phyloP scores from a whole-genome alignment of 768 basidiomycete genomes.

The Hortiboletus campestris region DNA sequence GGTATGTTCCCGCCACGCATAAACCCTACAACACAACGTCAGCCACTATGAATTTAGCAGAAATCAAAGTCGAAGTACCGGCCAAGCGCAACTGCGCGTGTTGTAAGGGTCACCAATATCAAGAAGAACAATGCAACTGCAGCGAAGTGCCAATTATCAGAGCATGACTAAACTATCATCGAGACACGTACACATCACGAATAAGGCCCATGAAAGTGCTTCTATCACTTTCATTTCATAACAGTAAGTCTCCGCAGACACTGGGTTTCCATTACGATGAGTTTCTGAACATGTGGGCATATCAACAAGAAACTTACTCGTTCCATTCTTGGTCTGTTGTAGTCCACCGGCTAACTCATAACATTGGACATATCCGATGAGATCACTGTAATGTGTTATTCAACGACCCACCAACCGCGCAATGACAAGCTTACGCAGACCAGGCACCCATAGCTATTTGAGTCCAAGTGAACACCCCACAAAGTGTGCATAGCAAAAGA shows the following conservation, averaged over 20 bases:
- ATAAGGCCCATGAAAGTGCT: conserved; percentile 76
- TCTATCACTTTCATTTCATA: conserved; percentile 79
- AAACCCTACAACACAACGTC: conserved; percentile 13
- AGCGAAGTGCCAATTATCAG: not conserved
- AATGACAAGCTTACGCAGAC: conserved; percentile 51
- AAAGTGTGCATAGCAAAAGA: not conserved
- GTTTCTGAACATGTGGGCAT: not conserved
- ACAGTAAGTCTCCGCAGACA: conserved; percentile 55
- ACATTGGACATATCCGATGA: conserved; percentile 65
- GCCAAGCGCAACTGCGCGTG: conserved; percentile 33
- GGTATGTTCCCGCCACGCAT: conserved; percentile 36
- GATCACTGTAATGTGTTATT: conserved; percentile 47
- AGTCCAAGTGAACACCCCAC: conserved; percentile 5
- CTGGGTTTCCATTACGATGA: conserved; percentile 36
- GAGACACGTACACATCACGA: conserved; percentile 45
- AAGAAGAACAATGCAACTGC: conserved; percentile 49
- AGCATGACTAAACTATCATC: not conserved
- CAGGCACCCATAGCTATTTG: conserved; percentile 69
- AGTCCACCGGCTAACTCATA: conserved; percentile 44
- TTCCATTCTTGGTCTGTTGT: conserved; percentile 51
- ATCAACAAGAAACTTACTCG: conserved; percentile 40
- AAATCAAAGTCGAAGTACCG: conserved; percentile 18
- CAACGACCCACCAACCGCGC: not conserved
- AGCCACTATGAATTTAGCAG: not conserved
- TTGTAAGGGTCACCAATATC: conserved; percentile 56